Percentiles rank a stretch among this genome's conserved stretches.
Conservation (phyloP, 2,329 filamentous ascomycete species). For the Epichloe hybrida region DNA sequence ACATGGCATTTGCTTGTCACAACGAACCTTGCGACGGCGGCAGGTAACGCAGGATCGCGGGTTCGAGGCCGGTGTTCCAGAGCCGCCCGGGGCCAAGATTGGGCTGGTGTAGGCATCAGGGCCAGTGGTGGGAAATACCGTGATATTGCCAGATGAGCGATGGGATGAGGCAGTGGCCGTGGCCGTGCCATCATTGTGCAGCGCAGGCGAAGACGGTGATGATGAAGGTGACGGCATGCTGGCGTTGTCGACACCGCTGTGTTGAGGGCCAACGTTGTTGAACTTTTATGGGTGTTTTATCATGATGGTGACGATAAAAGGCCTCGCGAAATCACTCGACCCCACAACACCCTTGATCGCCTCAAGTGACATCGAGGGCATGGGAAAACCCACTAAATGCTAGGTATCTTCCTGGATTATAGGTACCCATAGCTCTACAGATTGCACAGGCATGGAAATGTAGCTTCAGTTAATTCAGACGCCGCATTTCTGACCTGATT, state of each 20-base stretch:
- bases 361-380: no score
- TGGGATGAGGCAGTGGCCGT: conserved; percentile 7
- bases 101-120: conserved; percentile 24
- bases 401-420: no score
- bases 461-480: no score
- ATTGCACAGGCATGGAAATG: no score
- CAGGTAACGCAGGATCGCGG: conserved; percentile 38
- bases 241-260: conserved; percentile 10
- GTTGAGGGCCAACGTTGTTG: conserved; percentile 9
- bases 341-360: no score
- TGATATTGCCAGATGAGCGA: conserved; percentile 20
- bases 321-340: no score
- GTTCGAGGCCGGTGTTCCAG: conserved; percentile 24
- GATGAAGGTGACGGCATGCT: conserved; percentile 10
- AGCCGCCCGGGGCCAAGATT: conserved; percentile 20
- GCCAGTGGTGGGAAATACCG: conserved; percentile 27
- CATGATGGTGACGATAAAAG: background rate
- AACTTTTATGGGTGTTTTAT: conserved; percentile 10
- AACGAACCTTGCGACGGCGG: conserved; percentile 53
- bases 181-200: conserved; percentile 10
- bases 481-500: no score
- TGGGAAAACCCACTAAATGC: no score
- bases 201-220: conserved; percentile 9
- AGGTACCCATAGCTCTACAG: no score
- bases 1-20: conserved; percentile 66